Evolutionary conservation across 768 basidiomycete genomes (phyloP), one percentile per base, ranked within the genome.

Genomic region (Mrakia hoshinonis): DNA sequence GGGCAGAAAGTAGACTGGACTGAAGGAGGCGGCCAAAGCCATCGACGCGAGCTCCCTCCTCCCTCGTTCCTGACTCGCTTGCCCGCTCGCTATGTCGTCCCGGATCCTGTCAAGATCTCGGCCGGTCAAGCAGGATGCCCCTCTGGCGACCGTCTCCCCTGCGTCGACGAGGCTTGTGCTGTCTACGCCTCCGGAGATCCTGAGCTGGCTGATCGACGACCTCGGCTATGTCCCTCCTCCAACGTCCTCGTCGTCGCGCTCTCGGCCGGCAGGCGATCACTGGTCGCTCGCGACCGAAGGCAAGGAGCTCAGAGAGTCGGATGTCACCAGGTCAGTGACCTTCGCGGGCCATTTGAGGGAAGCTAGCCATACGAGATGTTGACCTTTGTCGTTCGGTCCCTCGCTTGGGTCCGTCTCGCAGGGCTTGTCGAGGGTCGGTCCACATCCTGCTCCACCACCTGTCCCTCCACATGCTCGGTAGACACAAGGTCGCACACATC

Each of bases 391-490:
- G 43, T 22, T 5, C 58, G 31, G 15, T 18, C n/a, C 58, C 18
- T 20, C 34, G 11, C 36, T n/a, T 38, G 31, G 13, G 20, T 29
- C 34, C 3, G 18, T 39, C 6, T 4, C 55, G 4, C 36, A 61
- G 58, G 15, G 31, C 36, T 22, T 61, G 58, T 11, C 58, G 58
- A 39, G 34, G 58, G 18, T 61, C 58, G 36, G 36, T 38, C 36
- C 58, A 61, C 58, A 39, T 61, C 58, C 58, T 61, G 10, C 36
- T 61, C 22, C 58, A 61, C 13, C 58, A 61, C 6, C 58, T 61
- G 13, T 61, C 58, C 6, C 36, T 61, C 10, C 58, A 61, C 36
- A 22, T 61, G 3, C 18, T 61, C 20, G 58, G 58, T 22, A 39
- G 58, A 39, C 7, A 2, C 34, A 36, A 61, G 36, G 34, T 29